Base-by-base conservation (phyloP, 176 grass and related monocot species). In the Secale cereale region DNA sequence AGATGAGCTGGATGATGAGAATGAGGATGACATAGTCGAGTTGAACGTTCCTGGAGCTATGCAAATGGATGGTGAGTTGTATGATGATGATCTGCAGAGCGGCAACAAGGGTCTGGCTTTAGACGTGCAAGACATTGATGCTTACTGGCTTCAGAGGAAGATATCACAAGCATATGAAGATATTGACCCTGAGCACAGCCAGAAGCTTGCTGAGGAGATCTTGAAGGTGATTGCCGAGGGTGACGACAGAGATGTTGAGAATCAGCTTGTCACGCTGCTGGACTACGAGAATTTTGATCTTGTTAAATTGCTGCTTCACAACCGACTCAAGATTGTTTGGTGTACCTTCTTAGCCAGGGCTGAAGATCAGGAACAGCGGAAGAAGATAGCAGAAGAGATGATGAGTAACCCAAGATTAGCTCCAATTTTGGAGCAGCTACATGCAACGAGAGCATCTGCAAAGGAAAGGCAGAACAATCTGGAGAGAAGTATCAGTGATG, bases 61-160 rank as follows among this genome's bases (percentile, higher is more conserved):
- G 97, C 97, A 96, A 60, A 94, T 94, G 89, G 88, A 81, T 57
- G 87, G 91, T 0, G 85, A 87, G 63, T 79, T 91, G 33, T 88
- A 95, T 64, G 87, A 92, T 0, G 88, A 89, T 73, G 91, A 98
- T 41, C 36, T 84, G 83, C 87, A 89, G 45, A 85, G 92, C 12
- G 70, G 86, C 9, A 88, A 87, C 7, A 86, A 92, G 50, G 91
- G 78, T 11, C 63, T 91, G 70, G 84, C 77, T 0, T 82, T 99
- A 77, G 91, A 99, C 84, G 97, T 96, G 43, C 93, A 99, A 78
- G 97, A 94, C 77, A 96, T 99, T 30, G 97, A 99, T 87, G 93
- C 97, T 32, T 94, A 96, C 90, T 99, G 97, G 97, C 88, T 99
- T 48, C 93, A 98, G 71, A 91, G 97, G 81, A 98, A 95, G 81